Evolutionary conservation across 1,284 basidiomycete genomes (phyloP).

Genomic region (Takashimella tepidaria): DNA sequence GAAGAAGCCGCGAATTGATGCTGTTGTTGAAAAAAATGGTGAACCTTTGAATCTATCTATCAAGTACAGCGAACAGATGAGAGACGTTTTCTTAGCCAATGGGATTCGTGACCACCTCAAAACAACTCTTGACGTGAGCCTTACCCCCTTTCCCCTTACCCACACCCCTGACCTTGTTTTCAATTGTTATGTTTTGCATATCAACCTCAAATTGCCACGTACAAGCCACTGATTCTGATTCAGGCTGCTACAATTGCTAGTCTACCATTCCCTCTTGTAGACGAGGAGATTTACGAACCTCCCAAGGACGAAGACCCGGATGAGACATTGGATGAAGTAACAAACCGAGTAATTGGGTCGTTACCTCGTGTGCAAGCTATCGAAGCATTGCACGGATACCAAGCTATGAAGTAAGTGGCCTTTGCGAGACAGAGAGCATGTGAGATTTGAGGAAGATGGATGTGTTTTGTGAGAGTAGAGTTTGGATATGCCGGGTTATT

Average conservation of each 20-base stretch:
- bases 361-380: conserved; percentile 45
- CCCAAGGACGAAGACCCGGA: conserved; percentile 33
- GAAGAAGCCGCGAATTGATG: no score
- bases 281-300: conserved; percentile 45
- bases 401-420: conserved; percentile 40
- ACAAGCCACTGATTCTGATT: no score
- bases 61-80: no score
- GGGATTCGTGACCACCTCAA: conserved; percentile 31
- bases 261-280: conserved; percentile 41
- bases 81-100: conserved; percentile 43
- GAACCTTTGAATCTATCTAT: no score
- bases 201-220: no score
- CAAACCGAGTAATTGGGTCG: conserved; percentile 29
- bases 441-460: no score
- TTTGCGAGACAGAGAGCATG: background rate
- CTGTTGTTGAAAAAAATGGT: no score
- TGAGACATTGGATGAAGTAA: conserved; percentile 43
- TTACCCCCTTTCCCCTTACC: background rate
- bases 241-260: conserved; percentile 17
- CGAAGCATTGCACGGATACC: conserved; percentile 44
- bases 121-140: conserved; percentile 25
- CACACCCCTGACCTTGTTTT: background rate
- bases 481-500: no score
- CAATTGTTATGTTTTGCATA: no score
- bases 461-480: no score